Evolutionary conservation across 208 protist genomes (phyloP).

Genomic region (Acanthamoeba culbertsoni): DNA sequence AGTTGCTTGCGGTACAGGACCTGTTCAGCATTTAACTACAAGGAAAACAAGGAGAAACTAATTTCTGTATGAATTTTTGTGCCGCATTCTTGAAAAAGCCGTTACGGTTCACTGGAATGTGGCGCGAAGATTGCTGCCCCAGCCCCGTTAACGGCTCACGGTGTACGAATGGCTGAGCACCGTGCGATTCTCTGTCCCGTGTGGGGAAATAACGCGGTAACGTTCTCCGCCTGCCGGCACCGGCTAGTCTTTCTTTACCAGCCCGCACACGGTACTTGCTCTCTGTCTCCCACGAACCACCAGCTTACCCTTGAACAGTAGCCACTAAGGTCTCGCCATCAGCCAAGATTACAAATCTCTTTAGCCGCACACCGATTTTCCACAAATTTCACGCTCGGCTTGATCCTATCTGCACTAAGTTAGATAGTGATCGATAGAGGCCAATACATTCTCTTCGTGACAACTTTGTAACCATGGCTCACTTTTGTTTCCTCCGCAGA

Average conservation of each 20-base stretch:
- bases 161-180: neutral
- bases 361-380: neutral
- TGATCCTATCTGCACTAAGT: neutral
- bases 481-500: neutral
- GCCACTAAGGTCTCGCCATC: neutral
- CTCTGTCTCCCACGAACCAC: neutral
- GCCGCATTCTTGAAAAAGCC: too few relatives aligned
- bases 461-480: neutral
- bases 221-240: neutral
- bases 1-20: too few relatives aligned
- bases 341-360: neutral
- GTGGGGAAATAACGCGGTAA: slow-evolving; percentile 13
- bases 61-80: too few relatives aligned
- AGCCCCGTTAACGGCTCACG: neutral
- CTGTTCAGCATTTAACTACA: too few relatives aligned
- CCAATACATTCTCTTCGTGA: neutral
- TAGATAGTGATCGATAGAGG: neutral
- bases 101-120: neutral
- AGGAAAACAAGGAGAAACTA: too few relatives aligned
- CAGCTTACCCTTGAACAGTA: neutral
- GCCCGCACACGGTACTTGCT: neutral
- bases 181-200: neutral
- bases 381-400: slow-evolving; percentile 10
- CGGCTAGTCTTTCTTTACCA: neutral
- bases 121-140: neutral